phyloP scores from a whole-genome alignment of 2,329 filamentous ascomycete genomes.

The Pseudogymnoascus sp. region DNA sequence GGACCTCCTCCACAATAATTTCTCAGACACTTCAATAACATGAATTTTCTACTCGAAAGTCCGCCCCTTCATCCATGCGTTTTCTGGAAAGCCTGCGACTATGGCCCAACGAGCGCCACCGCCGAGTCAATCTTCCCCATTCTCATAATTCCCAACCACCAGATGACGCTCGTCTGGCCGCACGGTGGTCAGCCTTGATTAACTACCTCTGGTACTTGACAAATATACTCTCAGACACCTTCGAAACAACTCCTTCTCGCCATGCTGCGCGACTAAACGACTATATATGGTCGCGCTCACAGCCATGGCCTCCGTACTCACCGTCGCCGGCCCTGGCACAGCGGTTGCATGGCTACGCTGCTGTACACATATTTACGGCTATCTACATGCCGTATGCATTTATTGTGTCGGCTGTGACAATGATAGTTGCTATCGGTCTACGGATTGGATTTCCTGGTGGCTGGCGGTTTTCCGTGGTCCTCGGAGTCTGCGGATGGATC shows the following conservation, averaged over 20 bases:
- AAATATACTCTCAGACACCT: not conserved
- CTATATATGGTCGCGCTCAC: not conserved
- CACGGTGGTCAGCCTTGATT: not conserved
- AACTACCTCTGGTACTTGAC: not conserved
- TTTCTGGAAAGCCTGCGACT: not conserved
- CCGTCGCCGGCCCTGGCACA: not conserved
- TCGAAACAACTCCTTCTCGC: not conserved
- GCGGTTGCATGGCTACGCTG: not conserved
- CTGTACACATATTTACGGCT: not conserved
- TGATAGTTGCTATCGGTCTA: not conserved
- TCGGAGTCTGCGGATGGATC: not conserved
- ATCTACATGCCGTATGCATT: not conserved
- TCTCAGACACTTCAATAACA: not conserved
- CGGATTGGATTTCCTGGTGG: not conserved
- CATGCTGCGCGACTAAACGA: not conserved
- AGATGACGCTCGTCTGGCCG: not conserved
- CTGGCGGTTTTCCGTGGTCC: not conserved
- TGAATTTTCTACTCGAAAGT: not conserved
- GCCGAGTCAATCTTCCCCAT: not conserved
- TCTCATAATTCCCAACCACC: not conserved
- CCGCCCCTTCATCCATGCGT: not conserved
- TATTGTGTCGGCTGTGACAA: slow-evolving; percentile 1
- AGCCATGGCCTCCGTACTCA: not conserved
- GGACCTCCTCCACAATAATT: not conserved
- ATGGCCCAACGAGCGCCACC: not conserved